Percentiles rank a stretch among this genome's conserved stretches.
These are phyloP conservation scores for Tulasnella calospora DNA, from an alignment of 768 basidiomycete species.

Conservation along the genomic window DNA sequence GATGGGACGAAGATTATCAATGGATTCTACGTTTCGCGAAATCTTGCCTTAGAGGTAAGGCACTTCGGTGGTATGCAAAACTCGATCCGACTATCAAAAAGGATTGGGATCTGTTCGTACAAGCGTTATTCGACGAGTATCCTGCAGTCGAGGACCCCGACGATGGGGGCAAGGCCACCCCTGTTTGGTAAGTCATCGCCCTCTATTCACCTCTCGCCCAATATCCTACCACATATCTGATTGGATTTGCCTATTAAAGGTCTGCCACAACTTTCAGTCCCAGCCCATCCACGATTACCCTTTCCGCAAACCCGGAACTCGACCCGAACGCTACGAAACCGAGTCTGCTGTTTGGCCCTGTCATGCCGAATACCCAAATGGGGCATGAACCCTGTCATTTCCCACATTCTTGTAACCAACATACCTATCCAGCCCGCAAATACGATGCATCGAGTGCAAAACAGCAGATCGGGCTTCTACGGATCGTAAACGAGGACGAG, in stretches of 20 bases:
- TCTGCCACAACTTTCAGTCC: background rate
- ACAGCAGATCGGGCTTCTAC: background rate
- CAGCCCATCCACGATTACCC: background rate
- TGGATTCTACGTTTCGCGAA: background rate
- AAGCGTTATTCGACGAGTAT: background rate
- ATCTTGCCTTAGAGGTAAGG: background rate
- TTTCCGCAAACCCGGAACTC: background rate
- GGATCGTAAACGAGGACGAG: background rate
- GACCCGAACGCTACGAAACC: background rate
- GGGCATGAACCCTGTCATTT: background rate
- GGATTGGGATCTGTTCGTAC: background rate
- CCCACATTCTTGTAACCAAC: background rate
- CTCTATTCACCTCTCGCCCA: background rate
- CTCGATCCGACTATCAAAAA: background rate
- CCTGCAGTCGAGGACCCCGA: background rate
- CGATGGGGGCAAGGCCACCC: background rate
- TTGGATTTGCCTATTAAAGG: background rate
- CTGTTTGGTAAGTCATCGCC: background rate
- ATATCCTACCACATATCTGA: background rate
- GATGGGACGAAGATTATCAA: background rate
- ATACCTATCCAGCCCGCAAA: background rate
- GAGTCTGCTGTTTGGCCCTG: background rate
- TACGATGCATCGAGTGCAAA: background rate
- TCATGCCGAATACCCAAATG: background rate
- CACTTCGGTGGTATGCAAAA: background rate